Base-by-base conservation (phyloP, 2,329 filamentous ascomycete genomes). In the Coleophoma crateriformis region DNA sequence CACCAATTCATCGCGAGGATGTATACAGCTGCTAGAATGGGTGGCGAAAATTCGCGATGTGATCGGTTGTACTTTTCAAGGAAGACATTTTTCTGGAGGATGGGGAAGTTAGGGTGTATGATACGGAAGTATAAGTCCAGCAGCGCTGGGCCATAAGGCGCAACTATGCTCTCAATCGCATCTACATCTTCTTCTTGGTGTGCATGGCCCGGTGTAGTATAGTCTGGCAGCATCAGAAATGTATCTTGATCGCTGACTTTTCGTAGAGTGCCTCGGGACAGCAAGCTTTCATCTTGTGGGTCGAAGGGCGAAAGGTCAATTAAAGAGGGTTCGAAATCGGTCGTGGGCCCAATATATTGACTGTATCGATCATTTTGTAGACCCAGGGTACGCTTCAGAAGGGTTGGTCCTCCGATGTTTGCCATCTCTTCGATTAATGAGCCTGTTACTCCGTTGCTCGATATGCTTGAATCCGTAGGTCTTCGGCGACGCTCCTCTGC, bases 1-100 rank as follows among this genome's bases (percentile, higher is more conserved):
- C 90, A 94, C 84, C 90, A 95, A 66, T 92, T 90, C 61, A 95
- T 79, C 8, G 90, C 88, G 20, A 96, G 73, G 20, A 95, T 82
- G 61, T 95, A 94, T 59, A 95, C 84, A 47, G 87, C 87, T 33
- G 87, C 88, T 14, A 95, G 74, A 22, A 94, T 72, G 11, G 87
- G 81, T 1, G 89, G 87, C 13, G 87, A 85, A 61, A 92, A 88
- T 57, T 88, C 84, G 48, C 80, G 79, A 59, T 88, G 81, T 39
- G 83, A 84, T 58, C 82, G 79, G 45, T 83, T 81, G 69, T 91
- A 89, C 62, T 88, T 87, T 65, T 91, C 86, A 54, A 88, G 73
- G 58, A 92, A 92, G 49, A 90, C 81, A 51, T 82, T 78, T 68
- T 90, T 91, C 64, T 94, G 87, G 37, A 94, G 77, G 58, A 95